Base-by-base conservation (phyloP, 495 filamentous ascomycete genomes). In the Xylaria palmicola region DNA sequence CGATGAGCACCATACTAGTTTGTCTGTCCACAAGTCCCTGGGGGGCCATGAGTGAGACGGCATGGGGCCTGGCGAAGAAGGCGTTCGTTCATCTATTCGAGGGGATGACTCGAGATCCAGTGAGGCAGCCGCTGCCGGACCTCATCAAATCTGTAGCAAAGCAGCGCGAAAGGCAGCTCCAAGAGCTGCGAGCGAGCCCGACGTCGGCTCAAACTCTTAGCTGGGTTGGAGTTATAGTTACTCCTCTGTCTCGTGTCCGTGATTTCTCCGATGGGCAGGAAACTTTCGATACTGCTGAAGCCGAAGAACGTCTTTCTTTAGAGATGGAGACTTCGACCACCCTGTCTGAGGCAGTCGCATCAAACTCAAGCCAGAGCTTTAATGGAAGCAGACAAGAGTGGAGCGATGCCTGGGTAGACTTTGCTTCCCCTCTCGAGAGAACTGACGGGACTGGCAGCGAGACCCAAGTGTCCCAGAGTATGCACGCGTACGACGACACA, bases 91-190 rank as follows among this genome's bases (percentile, higher is more conserved):
- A 40, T 10, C n/a, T 61, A 29, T 53, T 24, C 9, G 45, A 53
- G 15, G 48, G 47, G 9, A 40, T 54, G 30, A 12, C 17, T 10
- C 47, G 36, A 2, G 58, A 61, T 29, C 58, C 58, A 22, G 29
- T 61, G 43, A 15, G 58, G n/a, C 58, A 61, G 24, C 58, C 58
- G 20, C n/a, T 61, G 12, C 58, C 47, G 10, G 55, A 58, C 8
- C 41, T 47, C 4, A 47, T 47, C 30, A 36, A 17, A 51, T 51
- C 48, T 27, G 48, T 51, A 4, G 48, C 48, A 34, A 51, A 22
- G 12, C 41, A 58, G 39, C 36, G 55, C 15, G 40, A 34, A 40
- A 20, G 32, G 26, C 55, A 58, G 41, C 20, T 58, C 43, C 27
- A 34, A 27, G 22, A 10, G 1, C 22, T 51, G 9, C 48, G 19